A percentile compares a stretch with the other conserved stretches of the same genome.
These are phyloP conservation scores for Microstegium vimineum DNA, from an alignment of 176 grass and related monocot species.

Conservation along the genomic window DNA sequence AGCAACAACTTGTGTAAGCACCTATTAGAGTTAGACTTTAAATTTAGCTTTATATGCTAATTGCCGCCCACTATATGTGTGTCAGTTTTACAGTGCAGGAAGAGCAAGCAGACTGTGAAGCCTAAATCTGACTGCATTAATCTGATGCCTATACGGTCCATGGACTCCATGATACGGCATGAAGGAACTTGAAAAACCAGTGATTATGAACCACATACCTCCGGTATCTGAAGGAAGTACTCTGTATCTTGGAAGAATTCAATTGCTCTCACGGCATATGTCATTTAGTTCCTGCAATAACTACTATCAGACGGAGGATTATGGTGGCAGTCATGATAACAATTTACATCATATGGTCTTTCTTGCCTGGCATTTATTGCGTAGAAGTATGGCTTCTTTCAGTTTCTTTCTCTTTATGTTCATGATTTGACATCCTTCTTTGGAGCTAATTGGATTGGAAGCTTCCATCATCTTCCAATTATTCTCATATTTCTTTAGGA, in stretches of 20 bases:
- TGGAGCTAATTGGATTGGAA: conserved; percentile 3
- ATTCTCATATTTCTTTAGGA: conserved; percentile 26
- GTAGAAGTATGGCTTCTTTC: conserved; percentile 29
- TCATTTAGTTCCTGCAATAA: conserved; percentile 40
- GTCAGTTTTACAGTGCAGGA: too few species aligned
- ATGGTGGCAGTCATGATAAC: not conserved
- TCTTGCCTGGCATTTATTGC: conserved; percentile 43
- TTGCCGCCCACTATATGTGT: too few species aligned
- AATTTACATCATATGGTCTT: not conserved
- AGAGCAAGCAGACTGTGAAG: too few species aligned
- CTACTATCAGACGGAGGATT: not conserved
- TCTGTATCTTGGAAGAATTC: conserved; percentile 47
- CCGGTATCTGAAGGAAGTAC: too few species aligned
- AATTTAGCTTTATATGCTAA: not conserved
- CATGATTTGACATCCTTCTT: conserved; percentile 13
- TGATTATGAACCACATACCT: too few species aligned
- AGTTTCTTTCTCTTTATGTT: conserved; percentile 43
- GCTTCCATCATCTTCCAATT: conserved; percentile 6
- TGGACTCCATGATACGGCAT: not conserved
- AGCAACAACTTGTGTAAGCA: too few species aligned
- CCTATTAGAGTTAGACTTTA: too few species aligned
- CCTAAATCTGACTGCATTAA: not conserved
- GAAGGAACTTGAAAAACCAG: not conserved
- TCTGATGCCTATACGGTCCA: conserved; percentile 1
- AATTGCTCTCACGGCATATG: conserved; percentile 36